A percentile compares a stretch with the other conserved stretches of the same genome.
phyloP scores from a whole-genome alignment of 2,329 filamentous ascomycete species.

The Pseudocercospora musae region DNA sequence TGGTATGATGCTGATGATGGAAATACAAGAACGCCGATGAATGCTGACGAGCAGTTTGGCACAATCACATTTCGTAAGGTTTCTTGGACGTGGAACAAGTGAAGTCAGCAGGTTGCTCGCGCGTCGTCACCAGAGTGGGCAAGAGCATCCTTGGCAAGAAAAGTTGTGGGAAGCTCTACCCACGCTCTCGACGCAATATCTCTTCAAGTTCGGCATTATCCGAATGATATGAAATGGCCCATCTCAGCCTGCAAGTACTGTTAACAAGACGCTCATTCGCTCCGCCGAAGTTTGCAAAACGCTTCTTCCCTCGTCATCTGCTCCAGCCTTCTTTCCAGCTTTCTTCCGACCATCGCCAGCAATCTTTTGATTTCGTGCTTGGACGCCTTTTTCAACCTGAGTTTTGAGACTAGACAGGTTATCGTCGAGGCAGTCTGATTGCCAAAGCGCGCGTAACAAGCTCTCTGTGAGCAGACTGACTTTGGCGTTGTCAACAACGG shows the following conservation, averaged over 20 bases:
- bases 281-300: slow-evolving; percentile 35
- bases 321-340: slow-evolving; percentile 34
- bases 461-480: slow-evolving; percentile 67
- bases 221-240: neutral
- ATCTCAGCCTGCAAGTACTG: slow-evolving; percentile 8
- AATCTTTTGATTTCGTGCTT: slow-evolving; percentile 47
- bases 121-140: slow-evolving; percentile 4
- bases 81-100: slow-evolving; percentile 6
- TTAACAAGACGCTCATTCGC: slow-evolving; percentile 25
- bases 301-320: slow-evolving; percentile 37
- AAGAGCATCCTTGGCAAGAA: slow-evolving; percentile 1
- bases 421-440: slow-evolving; percentile 27
- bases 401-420: slow-evolving; percentile 30
- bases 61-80: slow-evolving; percentile 9
- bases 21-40: neutral
- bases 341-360: slow-evolving; percentile 46
- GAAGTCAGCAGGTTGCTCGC: slow-evolving; percentile 4
- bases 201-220: neutral
- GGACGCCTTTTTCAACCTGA: slow-evolving; percentile 51
- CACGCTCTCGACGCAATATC: neutral
- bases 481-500: slow-evolving; percentile 67
- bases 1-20: neutral
- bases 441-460: slow-evolving; percentile 54
- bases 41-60: slow-evolving; percentile 5
- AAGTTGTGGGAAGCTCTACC: too few species aligned